Evolutionary conservation across 2,329 filamentous ascomycete genomes (phyloP).

Genomic region (Alternaria rosae): DNA sequence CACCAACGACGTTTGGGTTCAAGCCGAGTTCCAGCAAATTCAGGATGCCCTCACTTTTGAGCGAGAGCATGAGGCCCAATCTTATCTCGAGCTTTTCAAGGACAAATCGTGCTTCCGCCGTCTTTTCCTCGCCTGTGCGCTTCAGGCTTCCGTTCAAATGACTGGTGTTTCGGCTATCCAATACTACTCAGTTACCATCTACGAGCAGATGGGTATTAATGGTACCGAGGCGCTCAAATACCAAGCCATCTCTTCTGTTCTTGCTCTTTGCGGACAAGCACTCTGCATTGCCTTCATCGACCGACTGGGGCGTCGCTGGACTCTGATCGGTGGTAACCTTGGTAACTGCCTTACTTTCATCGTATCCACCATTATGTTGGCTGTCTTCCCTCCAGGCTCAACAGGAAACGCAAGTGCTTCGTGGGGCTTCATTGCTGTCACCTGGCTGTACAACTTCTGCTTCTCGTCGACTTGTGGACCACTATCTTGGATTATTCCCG

Average conservation of each 20-base stretch:
- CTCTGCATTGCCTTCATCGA: constrained; percentile 75
- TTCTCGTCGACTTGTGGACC: constrained; percentile 77
- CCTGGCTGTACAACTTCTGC: constrained; percentile 82
- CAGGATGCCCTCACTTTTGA: constrained; percentile 71
- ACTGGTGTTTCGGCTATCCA: constrained; percentile 71
- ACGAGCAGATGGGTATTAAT: constrained; percentile 72
- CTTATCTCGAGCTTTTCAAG: constrained; percentile 72
- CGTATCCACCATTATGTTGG: constrained; percentile 66
- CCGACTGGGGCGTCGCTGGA: constrained; percentile 72
- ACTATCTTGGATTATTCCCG: constrained; percentile 68
- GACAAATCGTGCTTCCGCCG: constrained; percentile 73
- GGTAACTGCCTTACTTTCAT: constrained; percentile 79
- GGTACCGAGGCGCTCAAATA: constrained; percentile 73
- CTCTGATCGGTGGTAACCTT: constrained; percentile 73
- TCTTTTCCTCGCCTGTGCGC: constrained; percentile 71
- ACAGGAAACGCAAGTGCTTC: constrained; percentile 62
- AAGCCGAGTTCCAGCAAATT: constrained; percentile 75
- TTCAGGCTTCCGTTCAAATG: constrained; percentile 78
- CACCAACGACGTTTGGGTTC: constrained; percentile 71
- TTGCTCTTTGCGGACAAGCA: constrained; percentile 73
- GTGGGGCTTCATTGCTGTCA: constrained; percentile 79
- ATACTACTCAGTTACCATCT: constrained; percentile 75
- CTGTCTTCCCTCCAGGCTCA: constrained; percentile 67
- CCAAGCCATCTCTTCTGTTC: constrained; percentile 76
- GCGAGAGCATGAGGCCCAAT: constrained; percentile 73